Evolutionary conservation across 345 rosid genomes (phyloP), one percentile per base, ranked within the genome.

Genomic region (Bruguiera sexangula): DNA sequence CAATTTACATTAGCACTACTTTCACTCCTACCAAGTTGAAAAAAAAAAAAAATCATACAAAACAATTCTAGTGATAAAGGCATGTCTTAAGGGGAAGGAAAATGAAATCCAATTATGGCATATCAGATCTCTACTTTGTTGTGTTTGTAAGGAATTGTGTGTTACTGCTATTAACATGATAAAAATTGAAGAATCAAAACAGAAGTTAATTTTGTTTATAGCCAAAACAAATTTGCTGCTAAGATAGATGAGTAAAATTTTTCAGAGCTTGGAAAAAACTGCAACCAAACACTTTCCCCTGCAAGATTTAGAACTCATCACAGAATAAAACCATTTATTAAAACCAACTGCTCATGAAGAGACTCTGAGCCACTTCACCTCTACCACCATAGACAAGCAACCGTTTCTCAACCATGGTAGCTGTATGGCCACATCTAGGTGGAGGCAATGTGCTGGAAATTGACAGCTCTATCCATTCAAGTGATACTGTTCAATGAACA

Each of bases 341-440:
- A 58, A 32, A 8, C 24, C 24, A 10, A 19, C 56, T 62, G 7
- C 29, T 20, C 6, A 54, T 68, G 18, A 62, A 36, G 36, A 64
- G 8, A 29, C 16, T 58, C 39, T 46, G 19, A 13, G 65, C 67
- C 31, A 69, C 60, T 69, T 74, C 67, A 94, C 97, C 96, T 95
- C 99, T 84, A 65, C 98, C 99, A 73, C 99, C 99, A 70, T 86
- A 92, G 54, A 95, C 91, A 78, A 95, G 96, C 64, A 92, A 76
- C 52, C 98, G 85, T 75, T 92, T 95, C 88, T 95, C 99, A 66
- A 92, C 83, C 99, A 92, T 90, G 59, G 96, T 92, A 66, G 96
- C 94, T 43, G 96, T 87, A 72, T 92, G 99, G 65, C 99, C 98
- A 76, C 99, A 95, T 86, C 99, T 82, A 78, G 99, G 99, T 63